Conservation (phyloP, 352 stramenopile genomes). For the Globisporangium abappressorium region DNA sequence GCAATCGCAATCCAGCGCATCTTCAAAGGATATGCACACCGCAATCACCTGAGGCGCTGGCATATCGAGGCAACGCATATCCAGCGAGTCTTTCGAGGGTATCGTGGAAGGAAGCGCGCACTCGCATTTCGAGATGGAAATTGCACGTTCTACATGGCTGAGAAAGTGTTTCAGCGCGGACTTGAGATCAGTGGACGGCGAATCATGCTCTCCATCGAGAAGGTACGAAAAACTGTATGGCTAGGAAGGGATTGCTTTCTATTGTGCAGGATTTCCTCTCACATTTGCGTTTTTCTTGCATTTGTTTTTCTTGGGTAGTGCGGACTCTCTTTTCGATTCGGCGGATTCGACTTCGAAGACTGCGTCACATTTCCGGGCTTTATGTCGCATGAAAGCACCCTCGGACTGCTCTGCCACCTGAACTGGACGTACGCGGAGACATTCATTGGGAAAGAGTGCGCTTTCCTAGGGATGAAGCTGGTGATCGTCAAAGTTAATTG, state of each 20-base stretch:
- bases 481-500: constrained; percentile 32
- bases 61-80: constrained; percentile 31
- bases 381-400: constrained; percentile 43
- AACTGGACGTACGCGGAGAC: constrained; percentile 57
- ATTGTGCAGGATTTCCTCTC: background rate
- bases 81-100: constrained; percentile 55
- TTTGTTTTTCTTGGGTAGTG: constrained; percentile 28
- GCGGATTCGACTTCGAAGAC: constrained; percentile 48
- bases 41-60: constrained; percentile 32
- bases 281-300: background rate
- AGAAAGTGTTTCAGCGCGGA: constrained; percentile 62
- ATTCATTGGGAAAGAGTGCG: constrained; percentile 40
- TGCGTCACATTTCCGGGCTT: constrained; percentile 58
- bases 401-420: constrained; percentile 45
- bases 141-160: constrained; percentile 66
- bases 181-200: constrained; percentile 38
- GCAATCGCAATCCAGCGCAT: constrained; percentile 54
- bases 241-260: background rate
- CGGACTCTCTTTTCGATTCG: constrained; percentile 59
- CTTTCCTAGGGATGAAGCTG: constrained; percentile 28
- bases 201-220: constrained; percentile 61
- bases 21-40: constrained; percentile 44
- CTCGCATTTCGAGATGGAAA: constrained; percentile 62
- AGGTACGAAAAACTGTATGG: constrained; percentile 24
- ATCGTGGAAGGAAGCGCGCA: constrained; percentile 47